Evolutionary conservation across 352 stramenopile genomes (phyloP), one percentile per base, ranked within the genome.

Genomic region (Lagenidium sp.): DNA sequence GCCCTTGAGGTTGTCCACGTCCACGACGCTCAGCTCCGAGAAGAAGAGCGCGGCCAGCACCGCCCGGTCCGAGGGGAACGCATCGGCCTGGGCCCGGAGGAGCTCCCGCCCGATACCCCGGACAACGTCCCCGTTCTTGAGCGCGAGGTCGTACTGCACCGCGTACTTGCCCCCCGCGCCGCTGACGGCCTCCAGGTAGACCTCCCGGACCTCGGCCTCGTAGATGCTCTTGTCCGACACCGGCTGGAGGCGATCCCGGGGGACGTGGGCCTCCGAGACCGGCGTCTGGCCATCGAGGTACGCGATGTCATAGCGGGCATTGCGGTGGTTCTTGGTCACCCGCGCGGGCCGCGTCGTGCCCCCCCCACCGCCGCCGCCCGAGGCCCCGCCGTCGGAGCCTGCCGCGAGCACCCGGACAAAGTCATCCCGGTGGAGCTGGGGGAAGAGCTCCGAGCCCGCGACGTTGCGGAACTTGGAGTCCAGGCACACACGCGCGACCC

Each of bases 261-360:
- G 26, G 15, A 85, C 69, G 21, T 47, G 23, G n/a, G 26, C 47
- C 10, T 78, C 65, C 3, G 36, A 50, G 15, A 12, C 21, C 16
- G 57, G 53, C 8, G 21, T 21, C 1, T 49, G 45, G 3, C 43
- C 49, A 47, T 83, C 73, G 2, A 80, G 10, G 34, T 65, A 82
- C 46, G 52, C 43, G n/a, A 85, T 44, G 15, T 73, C 56, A 36
- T 85, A 85, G 22, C 50, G 56, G 3, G 60, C 68, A 48, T 78
- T 77, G 18, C 68, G 59, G 23, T 68, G 42, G 22, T 62, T 68
- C 28, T 60, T 54, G 0, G 50, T 21, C 31, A 85, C 50, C 29
- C 60, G 61, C 25, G 55, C 72, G 18, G 50, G 47, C 3, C 57
- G 66, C 10, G 36, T 36, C 24, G 32, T 31, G 22, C 11, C 24